A percentile compares a stretch with the other conserved stretches of the same genome.
Conservation (phyloP, 2,329 filamentous ascomycete species). For the Microcera coccophila region DNA sequence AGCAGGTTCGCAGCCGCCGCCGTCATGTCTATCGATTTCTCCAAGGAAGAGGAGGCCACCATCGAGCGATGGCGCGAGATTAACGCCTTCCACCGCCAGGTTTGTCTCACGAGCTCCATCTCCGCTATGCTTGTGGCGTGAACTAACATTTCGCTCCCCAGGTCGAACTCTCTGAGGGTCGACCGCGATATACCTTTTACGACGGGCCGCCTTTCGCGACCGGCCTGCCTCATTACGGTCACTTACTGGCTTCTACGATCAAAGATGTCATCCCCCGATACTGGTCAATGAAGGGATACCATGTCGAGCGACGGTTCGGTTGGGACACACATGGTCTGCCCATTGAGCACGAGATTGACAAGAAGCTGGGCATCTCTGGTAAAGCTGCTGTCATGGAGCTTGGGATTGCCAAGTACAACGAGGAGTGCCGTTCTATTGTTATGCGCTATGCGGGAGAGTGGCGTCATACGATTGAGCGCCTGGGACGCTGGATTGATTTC, state of each 20-base stretch:
- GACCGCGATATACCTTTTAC: constrained; percentile 90
- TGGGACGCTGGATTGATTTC: constrained; percentile 96
- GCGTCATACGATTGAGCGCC: constrained; percentile 79
- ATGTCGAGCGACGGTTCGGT: constrained; percentile 88
- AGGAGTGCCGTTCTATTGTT: constrained; percentile 85
- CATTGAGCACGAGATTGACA: constrained; percentile 97
- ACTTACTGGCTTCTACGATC: constrained; percentile 86
- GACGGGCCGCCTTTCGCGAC: constrained; percentile 80
- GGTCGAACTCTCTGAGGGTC: constrained; percentile 75
- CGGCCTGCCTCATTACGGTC: constrained; percentile 62
- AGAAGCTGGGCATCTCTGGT: constrained; percentile 85
- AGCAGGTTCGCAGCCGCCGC: constrained; percentile 5
- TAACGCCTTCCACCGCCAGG: constrained; percentile 82
- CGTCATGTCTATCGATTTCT: constrained; percentile 83
- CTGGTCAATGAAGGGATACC: constrained; percentile 94
- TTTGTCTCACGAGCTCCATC: constrained; percentile 32
- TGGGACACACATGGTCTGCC: constrained; percentile 95
- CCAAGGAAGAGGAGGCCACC: constrained; percentile 82
- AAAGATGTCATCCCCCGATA: constrained; percentile 96
- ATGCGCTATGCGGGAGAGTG: constrained; percentile 88
- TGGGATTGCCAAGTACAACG: constrained; percentile 86
- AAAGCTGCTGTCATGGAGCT: constrained; percentile 82
- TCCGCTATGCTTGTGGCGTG: too few species aligned
- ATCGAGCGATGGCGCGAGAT: constrained; percentile 88
- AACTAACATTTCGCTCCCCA: constrained; percentile 25